Evolutionary conservation across 2,329 filamentous ascomycete genomes (phyloP), one percentile per base, ranked within the genome.

Genomic region (Cytospora mali): DNA sequence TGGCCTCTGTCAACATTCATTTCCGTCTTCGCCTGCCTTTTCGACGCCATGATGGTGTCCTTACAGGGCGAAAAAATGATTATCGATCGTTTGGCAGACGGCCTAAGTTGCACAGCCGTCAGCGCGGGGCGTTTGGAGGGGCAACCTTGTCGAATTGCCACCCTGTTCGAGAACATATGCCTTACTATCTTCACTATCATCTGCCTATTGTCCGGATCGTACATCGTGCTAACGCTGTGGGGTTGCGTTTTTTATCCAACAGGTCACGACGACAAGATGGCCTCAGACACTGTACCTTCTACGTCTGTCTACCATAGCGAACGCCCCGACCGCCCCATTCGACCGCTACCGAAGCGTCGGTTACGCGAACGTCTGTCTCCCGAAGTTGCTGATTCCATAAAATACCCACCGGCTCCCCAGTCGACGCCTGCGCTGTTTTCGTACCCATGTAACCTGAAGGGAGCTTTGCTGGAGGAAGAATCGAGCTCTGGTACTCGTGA

Each of bases 311-410:
- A 64, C 55, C 59, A 64, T 18, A 60, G 51, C 49, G 62, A 64
- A n/a, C 62, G 58, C 74, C 92, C 92, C 68, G 91, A 96, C 74
- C 89, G 95, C 76, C 90, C 94, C 65, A 99, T 99, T 74, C 89
- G 93, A 73, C 95, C 95, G 62, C 80, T 99, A 65, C 95, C 95
- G 50, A 95, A 91, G 77, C 90, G 93, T 71, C 89, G 91, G 67
- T 84, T 99, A 60, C 91, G 93, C 70, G 93, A 95, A 74, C 88
- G 92, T 62, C 82, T 99, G 58, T 93, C 94, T 33, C 89, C 91
- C 64, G 92, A 96, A 74, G 88, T 91, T 70, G 92, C 91, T 62
- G 88, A 90, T 58, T 86, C 89, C 31, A 95, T 97, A 70, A 83
- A 88, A 69, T 97, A 92, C 70, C 93, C 94, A 10, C 87, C 91